Conservation (phyloP, 148 eudicot species). For the Dianthus caryophyllus region DNA sequence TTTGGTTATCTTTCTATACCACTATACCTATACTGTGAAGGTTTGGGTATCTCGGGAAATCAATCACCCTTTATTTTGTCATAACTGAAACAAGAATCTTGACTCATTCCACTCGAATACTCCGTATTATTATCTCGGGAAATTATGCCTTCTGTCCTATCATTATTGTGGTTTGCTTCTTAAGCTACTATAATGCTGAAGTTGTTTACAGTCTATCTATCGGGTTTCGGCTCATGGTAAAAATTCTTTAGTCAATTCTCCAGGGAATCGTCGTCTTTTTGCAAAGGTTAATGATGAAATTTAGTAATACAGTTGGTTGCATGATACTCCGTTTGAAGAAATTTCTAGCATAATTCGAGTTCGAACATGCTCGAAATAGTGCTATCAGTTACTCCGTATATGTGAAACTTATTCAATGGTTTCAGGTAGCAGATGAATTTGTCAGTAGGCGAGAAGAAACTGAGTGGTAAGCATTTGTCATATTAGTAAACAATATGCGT, state of each 20-base stretch:
- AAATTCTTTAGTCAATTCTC: neutral
- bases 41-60: neutral
- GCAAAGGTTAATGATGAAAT: neutral
- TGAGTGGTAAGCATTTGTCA: conserved; percentile 60
- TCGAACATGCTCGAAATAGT: neutral
- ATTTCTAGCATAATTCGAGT: neutral
- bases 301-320: neutral
- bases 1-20: neutral
- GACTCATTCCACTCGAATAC: neutral
- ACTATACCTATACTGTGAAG: neutral
- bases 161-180: neutral
- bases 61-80: neutral
- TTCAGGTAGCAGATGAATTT: conserved; percentile 92
- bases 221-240: neutral
- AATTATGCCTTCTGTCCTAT: neutral
- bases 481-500: neutral
- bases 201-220: neutral
- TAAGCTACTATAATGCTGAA: neutral
- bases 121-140: too few species aligned
- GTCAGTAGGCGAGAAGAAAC: conserved; percentile 85
- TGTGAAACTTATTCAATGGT: conserved; percentile 9
- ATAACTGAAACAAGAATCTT: neutral
- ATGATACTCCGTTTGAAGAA: neutral
- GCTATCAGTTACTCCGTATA: neutral
- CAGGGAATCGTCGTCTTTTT: neutral